phyloP scores from a whole-genome alignment of 1,139 yeast species.

The Suhomyces kunorum region DNA sequence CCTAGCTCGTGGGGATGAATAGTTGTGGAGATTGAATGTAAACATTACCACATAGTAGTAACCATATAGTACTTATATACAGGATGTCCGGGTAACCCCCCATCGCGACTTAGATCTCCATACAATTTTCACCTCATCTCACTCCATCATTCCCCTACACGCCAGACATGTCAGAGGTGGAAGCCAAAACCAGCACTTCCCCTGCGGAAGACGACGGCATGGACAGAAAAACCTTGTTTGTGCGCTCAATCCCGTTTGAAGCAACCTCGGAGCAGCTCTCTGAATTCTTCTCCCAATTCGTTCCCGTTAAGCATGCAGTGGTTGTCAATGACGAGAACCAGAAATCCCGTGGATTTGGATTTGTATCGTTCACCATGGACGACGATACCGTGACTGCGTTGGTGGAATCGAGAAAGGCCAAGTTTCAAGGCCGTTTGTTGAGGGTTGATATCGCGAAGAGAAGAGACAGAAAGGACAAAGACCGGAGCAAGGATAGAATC shows the following conservation, averaged over 20 bases:
- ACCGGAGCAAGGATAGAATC: slow-evolving; percentile 47
- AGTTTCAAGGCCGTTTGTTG: slow-evolving; percentile 65
- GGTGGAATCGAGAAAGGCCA: slow-evolving; percentile 62
- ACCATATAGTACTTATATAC: not conserved
- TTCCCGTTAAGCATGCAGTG: slow-evolving; percentile 94
- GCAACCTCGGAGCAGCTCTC: slow-evolving; percentile 82
- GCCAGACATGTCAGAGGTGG: slow-evolving; percentile 9
- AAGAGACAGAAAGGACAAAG: slow-evolving; percentile 68
- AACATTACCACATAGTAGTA: not conserved
- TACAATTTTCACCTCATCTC: slow-evolving; percentile 9
- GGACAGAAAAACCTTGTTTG: slow-evolving; percentile 73
- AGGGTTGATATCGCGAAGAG: slow-evolving; percentile 89
- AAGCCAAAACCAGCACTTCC: slow-evolving; percentile 1
- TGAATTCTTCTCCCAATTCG: slow-evolving; percentile 84
- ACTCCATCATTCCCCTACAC: not conserved
- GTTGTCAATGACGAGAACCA: slow-evolving; percentile 78
- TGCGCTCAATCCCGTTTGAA: slow-evolving; percentile 76
- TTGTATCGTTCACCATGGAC: slow-evolving; percentile 83
- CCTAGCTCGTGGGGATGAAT: not conserved
- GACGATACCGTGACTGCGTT: slow-evolving; percentile 84
- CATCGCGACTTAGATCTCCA: slow-evolving; percentile 14
- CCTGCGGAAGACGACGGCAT: slow-evolving; percentile 34
- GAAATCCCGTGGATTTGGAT: slow-evolving; percentile 89
- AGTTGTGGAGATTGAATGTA: not conserved
- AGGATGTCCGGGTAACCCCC: slow-evolving; percentile 12